Evolutionary conservation across 306 rosid species (phyloP).

Genomic region (Rubus parviflorus): DNA sequence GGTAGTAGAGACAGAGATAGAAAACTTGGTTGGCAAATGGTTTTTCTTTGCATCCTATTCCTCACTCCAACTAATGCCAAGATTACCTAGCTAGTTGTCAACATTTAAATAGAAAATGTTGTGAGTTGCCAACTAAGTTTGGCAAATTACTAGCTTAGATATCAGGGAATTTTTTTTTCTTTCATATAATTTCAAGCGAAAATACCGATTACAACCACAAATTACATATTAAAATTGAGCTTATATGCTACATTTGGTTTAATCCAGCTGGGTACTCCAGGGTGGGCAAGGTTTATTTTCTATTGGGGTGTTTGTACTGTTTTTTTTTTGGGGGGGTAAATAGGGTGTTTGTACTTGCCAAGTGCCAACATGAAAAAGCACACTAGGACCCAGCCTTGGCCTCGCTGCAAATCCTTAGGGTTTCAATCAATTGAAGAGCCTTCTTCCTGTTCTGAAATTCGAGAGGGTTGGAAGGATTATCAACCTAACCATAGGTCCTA

Average conservation of each 20-base stretch:
- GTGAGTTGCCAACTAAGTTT: not conserved
- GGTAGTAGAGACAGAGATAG: not conserved
- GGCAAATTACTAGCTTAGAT: not conserved
- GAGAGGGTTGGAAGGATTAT: too few species aligned
- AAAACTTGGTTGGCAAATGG: not conserved
- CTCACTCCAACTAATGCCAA: not conserved
- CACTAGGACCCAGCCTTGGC: too few species aligned
- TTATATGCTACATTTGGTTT: not conserved
- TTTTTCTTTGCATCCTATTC: not conserved
- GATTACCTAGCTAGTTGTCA: not conserved
- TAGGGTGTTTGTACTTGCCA: too few species aligned
- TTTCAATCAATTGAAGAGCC: too few species aligned
- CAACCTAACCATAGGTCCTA: too few species aligned
- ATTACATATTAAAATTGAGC: too few species aligned
- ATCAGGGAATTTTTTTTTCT: not conserved
- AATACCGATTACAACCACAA: not conserved
- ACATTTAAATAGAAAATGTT: not conserved
- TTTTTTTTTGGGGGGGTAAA: too few species aligned
- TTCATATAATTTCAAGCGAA: not conserved
- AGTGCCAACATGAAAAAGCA: too few species aligned
- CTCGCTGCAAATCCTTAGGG: too few species aligned
- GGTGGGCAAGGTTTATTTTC: not conserved
- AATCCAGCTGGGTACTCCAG: not conserved
- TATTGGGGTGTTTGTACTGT: too few species aligned
- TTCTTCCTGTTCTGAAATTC: too few species aligned